Evolutionary conservation across 129 eudicot genomes (phyloP).

Genomic region (Centella asiatica): DNA sequence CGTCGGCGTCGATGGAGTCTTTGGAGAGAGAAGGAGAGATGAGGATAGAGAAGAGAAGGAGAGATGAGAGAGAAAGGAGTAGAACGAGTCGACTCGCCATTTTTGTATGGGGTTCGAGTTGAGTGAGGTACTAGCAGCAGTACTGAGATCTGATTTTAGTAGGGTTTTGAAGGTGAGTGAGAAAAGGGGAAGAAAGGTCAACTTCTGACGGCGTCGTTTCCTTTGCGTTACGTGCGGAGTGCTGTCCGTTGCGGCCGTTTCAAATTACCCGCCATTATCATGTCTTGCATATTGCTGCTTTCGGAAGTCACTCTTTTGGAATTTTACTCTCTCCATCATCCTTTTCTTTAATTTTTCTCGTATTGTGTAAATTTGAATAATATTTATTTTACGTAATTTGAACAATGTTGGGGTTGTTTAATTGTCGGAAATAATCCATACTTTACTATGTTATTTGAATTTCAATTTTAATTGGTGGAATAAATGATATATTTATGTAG

Average conservation of each 20-base stretch:
- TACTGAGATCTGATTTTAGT: conserved; percentile 18
- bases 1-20: conserved; percentile 39
- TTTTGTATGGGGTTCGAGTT: conserved; percentile 16
- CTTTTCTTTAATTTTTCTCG: too few species aligned
- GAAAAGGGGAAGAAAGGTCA: not conserved
- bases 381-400: too few species aligned
- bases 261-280: not conserved
- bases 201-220: not conserved
- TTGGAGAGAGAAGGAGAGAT: conserved; percentile 30
- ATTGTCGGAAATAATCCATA: too few species aligned
- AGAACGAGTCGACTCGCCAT: conserved; percentile 47
- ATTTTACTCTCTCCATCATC: too few species aligned
- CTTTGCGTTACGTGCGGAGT: too few species aligned
- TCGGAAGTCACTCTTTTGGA: too few species aligned
- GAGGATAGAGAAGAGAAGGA: conserved; percentile 50
- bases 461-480: too few species aligned
- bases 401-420: too few species aligned
- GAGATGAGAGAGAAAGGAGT: conserved; percentile 32
- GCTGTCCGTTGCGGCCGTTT: not conserved
- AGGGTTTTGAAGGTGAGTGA: conserved; percentile 10
- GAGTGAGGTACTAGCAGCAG: conserved; percentile 3
- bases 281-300: too few species aligned
- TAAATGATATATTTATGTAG: too few species aligned
- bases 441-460: too few species aligned
- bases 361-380: too few species aligned